Evolutionary conservation across 371 early-diverging fungal genomes (phyloP), one percentile per base, ranked within the genome.

Genomic region (Fennellomyces sp.): DNA sequence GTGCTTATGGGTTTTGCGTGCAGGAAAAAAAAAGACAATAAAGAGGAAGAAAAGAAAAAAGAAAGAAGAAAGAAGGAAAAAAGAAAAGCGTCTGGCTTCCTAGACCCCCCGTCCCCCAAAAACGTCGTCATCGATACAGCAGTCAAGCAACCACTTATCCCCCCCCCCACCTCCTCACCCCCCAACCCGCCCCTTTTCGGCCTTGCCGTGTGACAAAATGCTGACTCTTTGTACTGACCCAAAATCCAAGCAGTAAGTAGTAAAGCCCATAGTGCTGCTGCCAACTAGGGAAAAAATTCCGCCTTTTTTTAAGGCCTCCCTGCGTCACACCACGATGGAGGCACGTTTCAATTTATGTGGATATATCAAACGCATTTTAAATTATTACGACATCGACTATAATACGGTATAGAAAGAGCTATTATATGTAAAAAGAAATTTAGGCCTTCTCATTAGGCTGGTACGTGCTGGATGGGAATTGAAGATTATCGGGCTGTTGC

Each of bases 371-470:
- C n/a, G n/a, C 17, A 39, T 39, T 11, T n/a, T n/a, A 39, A 39
- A 39, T n/a, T 13, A 39, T n/a, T 13, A 11, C 13, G 13, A 39
- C 13, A 6, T 11, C 13, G 17, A 39, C 2, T 39, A 39, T n/a
- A 39, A 39, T 11, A 39, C 13, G 0, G 13, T n/a, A 39, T 39
- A 39, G 17, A n/a, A 39, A 39, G 6, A 39, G 17, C 17, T n/a
- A 13, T 3, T 39, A 3, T n/a, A 39, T 4, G 39, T 11, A 39
- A 27, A 39, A 23, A 23, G 19, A 55, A 27, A 30, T 19, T 60
- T 60, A 65, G 42, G 51, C 50, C 39, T 70, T 73, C 56, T 73
- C 73, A 52, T 64, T 57, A n/a, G 70, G 68, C 29, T 62, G 60
- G 52, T 73, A 73, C 12, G 63, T 51, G 30, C 57, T 56, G 0